Evolutionary conservation across 2,329 filamentous ascomycete species (phyloP).

Genomic region (Xylariaceae sp.): DNA sequence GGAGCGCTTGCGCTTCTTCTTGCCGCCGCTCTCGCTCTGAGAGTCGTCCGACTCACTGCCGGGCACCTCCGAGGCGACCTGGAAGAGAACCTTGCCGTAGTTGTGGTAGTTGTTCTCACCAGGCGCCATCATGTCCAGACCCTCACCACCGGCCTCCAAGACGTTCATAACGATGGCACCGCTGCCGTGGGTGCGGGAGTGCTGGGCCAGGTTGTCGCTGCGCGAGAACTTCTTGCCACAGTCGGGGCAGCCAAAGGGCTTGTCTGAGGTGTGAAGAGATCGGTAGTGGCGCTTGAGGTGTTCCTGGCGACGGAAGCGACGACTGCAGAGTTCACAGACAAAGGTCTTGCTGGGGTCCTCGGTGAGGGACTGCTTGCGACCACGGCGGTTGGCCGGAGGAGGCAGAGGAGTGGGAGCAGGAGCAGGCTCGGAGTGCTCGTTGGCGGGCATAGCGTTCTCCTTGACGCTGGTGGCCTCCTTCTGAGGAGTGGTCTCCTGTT

Average conservation of each 20-base stretch:
- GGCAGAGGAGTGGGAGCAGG: conserved; percentile 41
- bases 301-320: conserved; percentile 95
- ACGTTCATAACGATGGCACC: conserved; percentile 89
- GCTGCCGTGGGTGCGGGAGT: conserved; percentile 86
- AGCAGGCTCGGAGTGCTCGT: conserved; percentile 43
- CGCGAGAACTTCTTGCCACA: conserved; percentile 99
- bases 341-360: conserved; percentile 99
- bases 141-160: conserved; percentile 62
- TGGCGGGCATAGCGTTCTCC: conserved; percentile 34
- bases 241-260: conserved; percentile 95
- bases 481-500: conserved; percentile 34
- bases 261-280: conserved; percentile 96
- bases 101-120: conserved; percentile 58
- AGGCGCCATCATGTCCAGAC: conserved; percentile 39
- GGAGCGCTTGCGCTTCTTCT: conserved; percentile 76
- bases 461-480: conserved; percentile 34
- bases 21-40: conserved; percentile 43
- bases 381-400: conserved; percentile 75
- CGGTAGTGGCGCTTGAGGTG: conserved; percentile 98
- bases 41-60: conserved; percentile 57
- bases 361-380: conserved; percentile 95
- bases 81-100: conserved; percentile 75
- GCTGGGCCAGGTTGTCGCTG: conserved; percentile 94
- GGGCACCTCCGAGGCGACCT: conserved; percentile 68
- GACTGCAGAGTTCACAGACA: conserved; percentile 91